Percentiles rank a stretch among this genome's conserved stretches.
Evolutionary conservation across 1,139 yeast species (phyloP).

Genomic region (Hemisphaericaspora subhashii): DNA sequence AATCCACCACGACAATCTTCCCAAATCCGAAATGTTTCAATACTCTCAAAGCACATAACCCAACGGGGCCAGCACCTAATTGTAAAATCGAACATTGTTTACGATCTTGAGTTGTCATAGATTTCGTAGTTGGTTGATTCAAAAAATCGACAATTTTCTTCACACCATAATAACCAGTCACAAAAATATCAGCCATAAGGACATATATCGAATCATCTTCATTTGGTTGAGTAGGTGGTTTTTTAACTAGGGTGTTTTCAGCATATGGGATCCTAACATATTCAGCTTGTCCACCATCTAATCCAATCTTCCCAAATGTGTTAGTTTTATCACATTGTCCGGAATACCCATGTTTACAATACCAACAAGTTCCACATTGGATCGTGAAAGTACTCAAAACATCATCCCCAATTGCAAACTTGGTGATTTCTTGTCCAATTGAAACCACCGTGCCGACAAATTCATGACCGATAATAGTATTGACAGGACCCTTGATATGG

Average conservation of each 20-base stretch:
- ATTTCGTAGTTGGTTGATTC: slow-evolving; percentile 21
- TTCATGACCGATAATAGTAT: slow-evolving; percentile 52
- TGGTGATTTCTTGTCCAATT: slow-evolving; percentile 33
- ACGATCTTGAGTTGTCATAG: slow-evolving; percentile 17
- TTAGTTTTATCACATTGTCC: slow-evolving; percentile 53
- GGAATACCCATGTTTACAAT: slow-evolving; percentile 51
- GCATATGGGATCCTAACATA: slow-evolving; percentile 61
- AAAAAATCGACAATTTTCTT: slow-evolving; percentile 48
- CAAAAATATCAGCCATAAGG: slow-evolving; percentile 66
- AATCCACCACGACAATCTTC: slow-evolving; percentile 51
- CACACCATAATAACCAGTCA: slow-evolving; percentile 63
- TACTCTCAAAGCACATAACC: slow-evolving; percentile 53
- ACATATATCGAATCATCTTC: slow-evolving; percentile 49
- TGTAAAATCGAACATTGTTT: slow-evolving; percentile 46
- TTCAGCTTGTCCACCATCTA: slow-evolving; percentile 64
- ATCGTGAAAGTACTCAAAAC: slow-evolving; percentile 54
- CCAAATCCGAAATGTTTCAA: slow-evolving; percentile 48
- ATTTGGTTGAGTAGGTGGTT: slow-evolving; percentile 29
- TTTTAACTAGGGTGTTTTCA: slow-evolving; percentile 46
- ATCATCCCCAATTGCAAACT: slow-evolving; percentile 42
- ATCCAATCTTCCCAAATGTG: slow-evolving; percentile 54
- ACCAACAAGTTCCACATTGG: slow-evolving; percentile 59
- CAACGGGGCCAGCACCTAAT: slow-evolving; percentile 68
- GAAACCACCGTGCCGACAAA: slow-evolving; percentile 44
- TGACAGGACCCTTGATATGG: slow-evolving; percentile 40